These are phyloP conservation scores for Botrytis tulipae DNA, from an alignment of 2,329 filamentous ascomycete species.

Conservation along the genomic window DNA sequence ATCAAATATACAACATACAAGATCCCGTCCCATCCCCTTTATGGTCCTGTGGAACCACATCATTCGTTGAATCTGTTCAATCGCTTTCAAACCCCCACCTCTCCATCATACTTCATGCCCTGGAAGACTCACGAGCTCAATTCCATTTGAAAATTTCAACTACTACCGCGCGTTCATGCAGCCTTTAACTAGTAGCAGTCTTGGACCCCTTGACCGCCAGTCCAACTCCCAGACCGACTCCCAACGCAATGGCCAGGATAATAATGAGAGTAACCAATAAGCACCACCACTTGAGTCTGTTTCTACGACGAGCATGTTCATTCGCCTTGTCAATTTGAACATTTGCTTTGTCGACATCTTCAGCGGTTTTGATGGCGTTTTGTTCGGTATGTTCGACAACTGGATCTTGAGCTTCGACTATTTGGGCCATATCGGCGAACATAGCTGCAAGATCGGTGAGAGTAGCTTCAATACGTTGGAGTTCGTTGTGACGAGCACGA, in stretches of 20 bases:
- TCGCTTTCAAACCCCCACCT: conserved; percentile 11
- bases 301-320: conserved; percentile 61
- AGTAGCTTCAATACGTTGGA: conserved; percentile 75
- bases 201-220: conserved; percentile 27
- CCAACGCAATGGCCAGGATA: conserved; percentile 56
- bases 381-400: conserved; percentile 61
- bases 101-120: background rate
- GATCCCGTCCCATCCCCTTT: background rate
- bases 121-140: background rate
- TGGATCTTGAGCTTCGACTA: conserved; percentile 70
- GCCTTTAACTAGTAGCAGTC: conserved; percentile 7
- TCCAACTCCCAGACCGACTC: conserved; percentile 44
- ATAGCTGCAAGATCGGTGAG: conserved; percentile 67
- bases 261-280: conserved; percentile 60
- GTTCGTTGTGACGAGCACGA: conserved; percentile 78
- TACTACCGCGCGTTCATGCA: background rate
- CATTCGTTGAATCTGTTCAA: conserved; percentile 1
- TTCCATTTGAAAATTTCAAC: background rate
- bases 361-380: conserved; percentile 63
- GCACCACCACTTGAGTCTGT: conserved; percentile 82
- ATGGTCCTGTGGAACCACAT: background rate
- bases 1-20: conserved; percentile 20
- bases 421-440: conserved; percentile 72
- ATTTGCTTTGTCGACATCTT: conserved; percentile 68
- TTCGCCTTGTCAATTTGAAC: conserved; percentile 67